Evolutionary conservation across 1,139 yeast species (phyloP).

Genomic region (Debaryomyces subglobosus): DNA sequence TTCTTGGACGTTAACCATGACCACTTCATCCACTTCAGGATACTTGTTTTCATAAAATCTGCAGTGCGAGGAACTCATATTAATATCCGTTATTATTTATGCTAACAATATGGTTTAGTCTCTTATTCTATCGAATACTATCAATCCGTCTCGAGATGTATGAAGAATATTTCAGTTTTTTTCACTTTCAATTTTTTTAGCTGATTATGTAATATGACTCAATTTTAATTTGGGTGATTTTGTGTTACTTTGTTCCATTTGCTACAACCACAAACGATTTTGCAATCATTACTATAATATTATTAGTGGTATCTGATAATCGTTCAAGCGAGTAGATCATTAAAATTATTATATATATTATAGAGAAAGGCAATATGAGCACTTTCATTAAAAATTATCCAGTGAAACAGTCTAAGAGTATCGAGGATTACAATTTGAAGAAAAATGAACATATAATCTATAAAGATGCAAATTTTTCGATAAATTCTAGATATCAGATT

Average conservation of each 20-base stretch:
- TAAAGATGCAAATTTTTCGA: slow-evolving; percentile 53
- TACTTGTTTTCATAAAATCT: slow-evolving; percentile 97
- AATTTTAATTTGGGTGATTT: not conserved
- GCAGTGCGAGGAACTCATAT: slow-evolving; percentile 86
- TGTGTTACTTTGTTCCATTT: slow-evolving; percentile 4
- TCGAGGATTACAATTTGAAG: slow-evolving; percentile 3
- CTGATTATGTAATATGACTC: slow-evolving; percentile 3
- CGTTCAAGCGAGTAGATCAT: not conserved
- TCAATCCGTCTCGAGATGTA: not conserved
- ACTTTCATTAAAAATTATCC: not conserved
- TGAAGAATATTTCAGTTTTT: slow-evolving; percentile 5
- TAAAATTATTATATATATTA: not conserved
- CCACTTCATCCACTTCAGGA: slow-evolving; percentile 99
- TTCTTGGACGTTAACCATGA: slow-evolving; percentile 97
- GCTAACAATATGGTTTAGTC: not conserved
- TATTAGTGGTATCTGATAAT: not conserved
- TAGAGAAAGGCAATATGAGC: not conserved
- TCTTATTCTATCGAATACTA: slow-evolving; percentile 3
- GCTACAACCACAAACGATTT: slow-evolving; percentile 10
- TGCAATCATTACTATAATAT: slow-evolving; percentile 8
- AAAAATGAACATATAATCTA: slow-evolving; percentile 2
- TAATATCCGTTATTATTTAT: slow-evolving; percentile 10
- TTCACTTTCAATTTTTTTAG: slow-evolving; percentile 3
- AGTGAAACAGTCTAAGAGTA: not conserved
- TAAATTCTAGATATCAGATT: slow-evolving; percentile 67